These are phyloP conservation scores for Peziza echinospora DNA, from an alignment of 495 filamentous ascomycete genomes.

Conservation along the genomic window DNA sequence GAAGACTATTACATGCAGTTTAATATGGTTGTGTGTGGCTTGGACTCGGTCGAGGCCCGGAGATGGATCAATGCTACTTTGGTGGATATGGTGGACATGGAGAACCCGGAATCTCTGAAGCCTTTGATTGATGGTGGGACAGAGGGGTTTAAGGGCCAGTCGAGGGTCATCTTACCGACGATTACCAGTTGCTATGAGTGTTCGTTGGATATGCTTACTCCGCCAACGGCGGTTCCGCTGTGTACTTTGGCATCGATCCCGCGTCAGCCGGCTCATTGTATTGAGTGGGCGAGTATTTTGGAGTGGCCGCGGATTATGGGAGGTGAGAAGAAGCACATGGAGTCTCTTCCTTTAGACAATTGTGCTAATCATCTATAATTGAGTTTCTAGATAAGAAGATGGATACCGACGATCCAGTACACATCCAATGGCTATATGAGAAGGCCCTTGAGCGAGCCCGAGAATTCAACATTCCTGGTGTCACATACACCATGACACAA, in stretches of 20 bases:
- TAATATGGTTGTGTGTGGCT: slow-evolving; percentile 76
- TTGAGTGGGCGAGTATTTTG: slow-evolving; percentile 96
- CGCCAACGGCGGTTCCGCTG: slow-evolving; percentile 76
- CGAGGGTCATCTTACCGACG: slow-evolving; percentile 77
- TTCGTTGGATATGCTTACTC: slow-evolving; percentile 93
- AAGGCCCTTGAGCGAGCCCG: slow-evolving; percentile 56
- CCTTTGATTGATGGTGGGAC: slow-evolving; percentile 93
- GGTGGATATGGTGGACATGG: slow-evolving; percentile 60
- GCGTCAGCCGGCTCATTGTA: slow-evolving; percentile 91
- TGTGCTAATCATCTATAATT: no score
- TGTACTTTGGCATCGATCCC: slow-evolving; percentile 95
- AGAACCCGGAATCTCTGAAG: slow-evolving; percentile 58
- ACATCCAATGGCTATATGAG: slow-evolving; percentile 91
- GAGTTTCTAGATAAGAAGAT: slow-evolving; percentile 46
- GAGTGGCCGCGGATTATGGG: slow-evolving; percentile 36
- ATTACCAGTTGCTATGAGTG: slow-evolving; percentile 94
- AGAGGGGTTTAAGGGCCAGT: slow-evolving; percentile 96
- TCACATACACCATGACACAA: slow-evolving; percentile 93
- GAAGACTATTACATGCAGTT: slow-evolving; percentile 98
- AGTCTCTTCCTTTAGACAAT: no score
- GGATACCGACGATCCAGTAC: slow-evolving; percentile 90
- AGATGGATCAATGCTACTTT: slow-evolving; percentile 96
- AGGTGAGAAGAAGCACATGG: slow-evolving; percentile 6
- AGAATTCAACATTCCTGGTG: slow-evolving; percentile 78
- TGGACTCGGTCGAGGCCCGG: slow-evolving; percentile 91